phyloP scores from a whole-genome alignment of 2,329 filamentous ascomycete species.

The Xylogone sp. region DNA sequence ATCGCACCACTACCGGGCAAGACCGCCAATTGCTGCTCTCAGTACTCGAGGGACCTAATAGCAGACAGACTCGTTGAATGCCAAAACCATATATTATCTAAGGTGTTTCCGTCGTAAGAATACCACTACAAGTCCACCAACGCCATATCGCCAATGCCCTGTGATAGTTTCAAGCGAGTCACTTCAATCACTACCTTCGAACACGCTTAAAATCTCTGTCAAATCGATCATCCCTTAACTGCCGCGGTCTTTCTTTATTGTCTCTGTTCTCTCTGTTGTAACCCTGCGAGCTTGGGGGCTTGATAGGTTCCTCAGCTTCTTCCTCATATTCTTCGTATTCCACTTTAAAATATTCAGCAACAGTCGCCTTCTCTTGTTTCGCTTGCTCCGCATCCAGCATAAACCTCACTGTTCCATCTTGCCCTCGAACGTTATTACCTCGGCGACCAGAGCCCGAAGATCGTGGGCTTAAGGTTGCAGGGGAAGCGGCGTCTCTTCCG shows the following conservation, averaged over 20 bases:
- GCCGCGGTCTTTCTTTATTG: not conserved
- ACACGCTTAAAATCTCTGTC: not conserved
- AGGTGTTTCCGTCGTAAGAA: not conserved
- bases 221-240: conserved; percentile 12
- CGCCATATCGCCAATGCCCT: no score
- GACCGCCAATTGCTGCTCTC: no score
- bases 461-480: conserved; percentile 25
- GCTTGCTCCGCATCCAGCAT: conserved; percentile 80
- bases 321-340: conserved; percentile 75
- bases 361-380: conserved; percentile 63
- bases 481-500: conserved; percentile 23
- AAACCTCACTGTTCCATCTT: conserved; percentile 80
- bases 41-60: no score
- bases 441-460: conserved; percentile 23
- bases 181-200: not conserved
- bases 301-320: conserved; percentile 64
- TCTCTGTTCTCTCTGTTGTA: not conserved
- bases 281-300: not conserved
- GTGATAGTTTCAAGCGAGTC: not conserved
- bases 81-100: not conserved
- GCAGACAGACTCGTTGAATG: not conserved
- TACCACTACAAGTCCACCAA: not conserved
- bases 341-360: conserved; percentile 65
- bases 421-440: conserved; percentile 26
- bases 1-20: no score